Conservation (phyloP, 1,284 basidiomycete species). For the Ustanciosporium gigantosporum region DNA sequence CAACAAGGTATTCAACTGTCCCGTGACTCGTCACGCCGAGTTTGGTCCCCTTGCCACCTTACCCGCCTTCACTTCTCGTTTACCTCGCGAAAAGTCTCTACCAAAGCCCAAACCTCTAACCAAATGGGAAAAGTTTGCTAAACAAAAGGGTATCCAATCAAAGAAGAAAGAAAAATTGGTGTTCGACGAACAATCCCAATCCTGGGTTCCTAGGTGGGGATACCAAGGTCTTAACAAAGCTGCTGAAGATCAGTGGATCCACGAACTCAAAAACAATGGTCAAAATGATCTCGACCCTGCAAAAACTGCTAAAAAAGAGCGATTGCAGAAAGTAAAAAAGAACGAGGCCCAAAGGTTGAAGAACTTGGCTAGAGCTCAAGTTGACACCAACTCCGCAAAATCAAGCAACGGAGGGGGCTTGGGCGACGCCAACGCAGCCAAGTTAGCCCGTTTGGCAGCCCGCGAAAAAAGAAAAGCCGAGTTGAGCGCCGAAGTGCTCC, state of each 20-base stretch:
- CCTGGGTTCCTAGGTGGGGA: conserved; percentile 93
- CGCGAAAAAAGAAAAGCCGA: conserved; percentile 71
- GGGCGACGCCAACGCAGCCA: conserved; percentile 37
- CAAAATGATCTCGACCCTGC: conserved; percentile 76
- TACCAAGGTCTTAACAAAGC: conserved; percentile 78
- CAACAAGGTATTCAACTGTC: conserved; percentile 78
- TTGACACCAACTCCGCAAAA: background rate
- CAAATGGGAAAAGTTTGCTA: conserved; percentile 96
- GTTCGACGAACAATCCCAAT: conserved; percentile 93
- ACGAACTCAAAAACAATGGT: conserved; percentile 82
- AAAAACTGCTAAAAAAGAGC: conserved; percentile 73
- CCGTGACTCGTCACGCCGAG: conserved; percentile 71
- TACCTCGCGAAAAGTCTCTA: conserved; percentile 88
- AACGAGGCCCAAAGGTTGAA: conserved; percentile 80
- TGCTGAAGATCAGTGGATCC: conserved; percentile 85
- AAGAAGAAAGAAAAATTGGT: conserved; percentile 75
- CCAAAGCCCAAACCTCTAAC: conserved; percentile 90
- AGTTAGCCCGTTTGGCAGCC: conserved; percentile 39
- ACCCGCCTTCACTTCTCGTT: conserved; percentile 69
- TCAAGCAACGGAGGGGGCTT: conserved; percentile 2
- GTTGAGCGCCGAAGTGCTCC: conserved; percentile 76
- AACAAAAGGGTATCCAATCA: conserved; percentile 86
- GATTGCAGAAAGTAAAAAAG: conserved; percentile 79
- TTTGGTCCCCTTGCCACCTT: conserved; percentile 84
- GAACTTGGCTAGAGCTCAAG: conserved; percentile 70